Base-by-base conservation (phyloP, 768 basidiomycete genomes). In the Tricholoma terreum region DNA sequence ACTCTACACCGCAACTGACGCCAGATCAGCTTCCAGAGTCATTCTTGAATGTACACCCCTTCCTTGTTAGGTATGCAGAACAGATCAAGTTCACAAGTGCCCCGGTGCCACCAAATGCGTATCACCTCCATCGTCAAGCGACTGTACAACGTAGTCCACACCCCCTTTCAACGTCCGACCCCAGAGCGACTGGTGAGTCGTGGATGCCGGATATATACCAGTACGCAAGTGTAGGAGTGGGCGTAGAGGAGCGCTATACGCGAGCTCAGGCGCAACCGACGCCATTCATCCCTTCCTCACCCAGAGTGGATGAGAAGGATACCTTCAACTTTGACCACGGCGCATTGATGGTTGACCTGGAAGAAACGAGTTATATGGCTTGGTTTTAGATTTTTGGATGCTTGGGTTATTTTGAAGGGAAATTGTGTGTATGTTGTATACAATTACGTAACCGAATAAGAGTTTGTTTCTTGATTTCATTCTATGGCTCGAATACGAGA, bases 401-500 rank as follows among this genome's bases (percentile, higher is more conserved):
- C 9, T 35, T 53, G 52, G 22, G 46, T 30, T 27, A 27, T 17
- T 40, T 19, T 40, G 6, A 17, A 17, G 17, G n/a, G n/a, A 9
- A n/a, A 15, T 40, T 40, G 6, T n/a, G 6, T 40, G 40, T 40
- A 19, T 17, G 17, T 30, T 21, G 30, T 43, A 27, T 22, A 11
- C 33, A 30, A 40, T 52, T 52, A 52, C 52, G 22, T 52, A 52
- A 52, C 30, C 10, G 12, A 24, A 52, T 36, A 24, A n/a, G n/a
- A 27, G 6, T 6, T 27, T 27, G 24, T 27, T 27, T 27, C 24
- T 27, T n/a, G n/a, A 6, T 6, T 27, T 27, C 24, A 3, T 27
- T 6, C 2, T 3, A 89, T 90, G 87, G 81, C 87, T 61, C 85
- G 87, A 73, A 95, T 95, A 84, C 84, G 87, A 65, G 94, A 99